Percentiles rank a stretch among this genome's conserved stretches.
Evolutionary conservation across 2,329 filamentous ascomycete genomes (phyloP).

Genomic region (Alternaria metachromatica): DNA sequence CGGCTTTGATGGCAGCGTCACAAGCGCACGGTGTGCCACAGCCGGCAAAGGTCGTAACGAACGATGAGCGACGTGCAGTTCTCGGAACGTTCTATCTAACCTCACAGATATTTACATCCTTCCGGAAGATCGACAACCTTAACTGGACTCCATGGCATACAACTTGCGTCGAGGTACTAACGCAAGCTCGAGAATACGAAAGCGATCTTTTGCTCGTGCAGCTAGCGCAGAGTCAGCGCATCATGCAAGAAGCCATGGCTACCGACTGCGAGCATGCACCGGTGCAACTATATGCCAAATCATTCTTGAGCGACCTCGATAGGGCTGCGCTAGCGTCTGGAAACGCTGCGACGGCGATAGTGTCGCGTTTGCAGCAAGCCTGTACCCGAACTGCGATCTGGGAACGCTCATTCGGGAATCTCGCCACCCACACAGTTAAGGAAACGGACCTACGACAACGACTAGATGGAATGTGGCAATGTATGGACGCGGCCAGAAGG

Average conservation of each 20-base stretch:
- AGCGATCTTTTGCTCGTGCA: not conserved
- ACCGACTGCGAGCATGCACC: not conserved
- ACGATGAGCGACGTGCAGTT: slow-evolving; percentile 15
- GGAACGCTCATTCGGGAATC: slow-evolving; percentile 2
- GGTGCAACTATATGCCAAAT: not conserved
- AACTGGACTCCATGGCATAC: not conserved
- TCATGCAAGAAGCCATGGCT: not conserved
- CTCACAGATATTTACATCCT: not conserved
- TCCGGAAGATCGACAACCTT: not conserved
- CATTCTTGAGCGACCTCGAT: not conserved
- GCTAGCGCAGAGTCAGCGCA: not conserved
- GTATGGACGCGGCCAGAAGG: not conserved
- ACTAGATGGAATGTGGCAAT: not conserved
- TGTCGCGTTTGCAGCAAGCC: not conserved
- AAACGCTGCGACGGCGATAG: not conserved
- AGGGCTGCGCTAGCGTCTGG: not conserved
- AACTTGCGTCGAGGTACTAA: not conserved
- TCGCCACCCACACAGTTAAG: not conserved
- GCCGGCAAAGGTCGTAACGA: slow-evolving; percentile 1
- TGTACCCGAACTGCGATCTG: slow-evolving; percentile 4
- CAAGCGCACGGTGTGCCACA: slow-evolving; percentile 7
- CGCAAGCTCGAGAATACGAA: not conserved
- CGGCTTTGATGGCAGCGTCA: slow-evolving; percentile 3
- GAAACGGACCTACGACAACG: not conserved
- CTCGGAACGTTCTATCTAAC: slow-evolving; percentile 12